Base-by-base conservation (phyloP, 805 yeast genomes). In the Blastobotrys muscicola region DNA sequence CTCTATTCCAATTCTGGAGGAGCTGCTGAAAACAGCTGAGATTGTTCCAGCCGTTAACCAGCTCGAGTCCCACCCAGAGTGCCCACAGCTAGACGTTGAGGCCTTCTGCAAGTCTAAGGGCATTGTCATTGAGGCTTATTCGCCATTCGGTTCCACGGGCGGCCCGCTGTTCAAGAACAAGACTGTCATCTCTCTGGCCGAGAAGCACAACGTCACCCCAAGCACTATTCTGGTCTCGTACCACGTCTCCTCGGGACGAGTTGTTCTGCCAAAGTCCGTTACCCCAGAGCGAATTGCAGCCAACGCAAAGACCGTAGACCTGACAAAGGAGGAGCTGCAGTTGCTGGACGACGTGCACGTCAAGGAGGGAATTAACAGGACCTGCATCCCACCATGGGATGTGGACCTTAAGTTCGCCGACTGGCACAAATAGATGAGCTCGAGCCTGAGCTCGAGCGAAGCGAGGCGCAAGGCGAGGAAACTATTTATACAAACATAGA, bases 61-160 rank as follows among this genome's bases (percentile, higher is more conserved):
- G 68, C 70, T 83, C 47, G 94, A 85, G 67, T 64, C 76, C 35
- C 94, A 85, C 62, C 86, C 87, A 38, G 71, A 70, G 48, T 67
- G 80, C 46, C 85, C 85, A 32, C 89, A 82, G 59, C 65, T 60
- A 8, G 78, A 78, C 47, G 66, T 84, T 49, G 59, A 72, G 36
- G 71, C 73, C 29, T 78, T 59, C 63, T 70, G 78, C 60, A 62
- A 68, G 42, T 58, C 62, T 16, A 65, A 82, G 44, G 74, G 69
- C 44, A 78, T 80, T 49, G 58, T 66, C 26, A 60, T 80, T 41
- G 82, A 82, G 56, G 92, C 90, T 6, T 85, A 82, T 62, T 77
- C 85, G 29, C 92, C 94, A 33, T 36, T 49, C 36, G 54, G 52
- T 13, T 49, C 52, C 29, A 45, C 48, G 15, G 52, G 52, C 14